Evolutionary conservation across 1,139 yeast genomes (phyloP), one percentile per base, ranked within the genome.

Genomic region (Lizanozyma gosingica): DNA sequence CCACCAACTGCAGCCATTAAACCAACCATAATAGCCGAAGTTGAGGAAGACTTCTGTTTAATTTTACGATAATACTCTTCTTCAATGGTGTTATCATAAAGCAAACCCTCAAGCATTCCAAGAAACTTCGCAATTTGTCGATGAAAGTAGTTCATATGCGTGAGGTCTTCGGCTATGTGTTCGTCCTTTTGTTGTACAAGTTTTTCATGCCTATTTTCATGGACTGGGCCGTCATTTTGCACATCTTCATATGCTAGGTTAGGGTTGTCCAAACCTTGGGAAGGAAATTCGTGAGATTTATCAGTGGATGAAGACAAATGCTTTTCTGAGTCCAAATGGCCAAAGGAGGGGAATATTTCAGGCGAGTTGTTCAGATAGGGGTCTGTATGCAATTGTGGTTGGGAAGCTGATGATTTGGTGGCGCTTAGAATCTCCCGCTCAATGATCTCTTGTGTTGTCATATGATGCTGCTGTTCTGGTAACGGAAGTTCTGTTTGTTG

Each of bases 1-100:
- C 94, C 94, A 35, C 94, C 94, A 16, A 82, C 73, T 15, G 94
- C 92, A 6, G 90, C 88, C 42, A 83, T 79, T 32, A 78, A 53
- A 43, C 92, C 92, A 4, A 83, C 87, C 14, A 72, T 61, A 36
- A 81, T 57, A 14, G 88, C 85, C 64, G 81, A 76, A 39, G 65
- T 60, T 3, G 79, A 71, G 1, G 83, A 75, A 44, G 77, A 74
- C 44, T 70, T 63, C 53, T 66, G 70, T 43, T 71, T 65, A 55
- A 67, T 57, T 47, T 64, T 64, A 32, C 59, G 54, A 50, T 63
- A 59, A 47, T 65, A 57, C 41, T 67, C 73, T 44, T 64, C 71
- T 45, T 65, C 69, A 38, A 59, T 51, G 17, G 67, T 58, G 41
- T 57, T 56, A 45, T 65, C 70, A 47, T 63, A 63, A 43, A 68